A percentile compares a stretch with the other conserved stretches of the same genome.
Conservation (phyloP, 2,329 filamentous ascomycete genomes). For the Trichoderma polysporum region DNA sequence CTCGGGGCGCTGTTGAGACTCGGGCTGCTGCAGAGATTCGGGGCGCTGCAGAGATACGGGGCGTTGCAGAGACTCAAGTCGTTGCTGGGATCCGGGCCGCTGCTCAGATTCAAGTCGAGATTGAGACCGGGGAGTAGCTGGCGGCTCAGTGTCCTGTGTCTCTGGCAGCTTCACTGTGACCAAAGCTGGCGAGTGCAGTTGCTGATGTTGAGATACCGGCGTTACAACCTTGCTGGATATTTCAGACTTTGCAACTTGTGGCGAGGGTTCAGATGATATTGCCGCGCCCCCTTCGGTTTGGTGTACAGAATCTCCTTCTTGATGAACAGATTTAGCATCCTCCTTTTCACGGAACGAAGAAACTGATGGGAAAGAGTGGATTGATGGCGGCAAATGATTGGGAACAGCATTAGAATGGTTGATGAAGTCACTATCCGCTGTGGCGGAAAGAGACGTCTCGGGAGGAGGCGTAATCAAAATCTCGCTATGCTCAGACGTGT, state of each 20-base stretch:
- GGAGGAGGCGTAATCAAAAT: slow-evolving; percentile 8
- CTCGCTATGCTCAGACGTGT: background rate
- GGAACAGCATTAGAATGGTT: background rate
- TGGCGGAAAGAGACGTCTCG: background rate
- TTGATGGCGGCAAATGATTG: background rate
- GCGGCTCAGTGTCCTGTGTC: background rate
- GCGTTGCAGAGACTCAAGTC: background rate
- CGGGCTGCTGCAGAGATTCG: background rate
- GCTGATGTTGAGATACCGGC: background rate
- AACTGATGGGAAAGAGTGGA: slow-evolving; percentile 17
- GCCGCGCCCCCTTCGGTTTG: background rate
- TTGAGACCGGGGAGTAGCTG: background rate
- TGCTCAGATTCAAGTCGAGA: background rate
- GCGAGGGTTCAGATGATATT: slow-evolving; percentile 9
- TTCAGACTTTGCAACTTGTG: slow-evolving; percentile 3
- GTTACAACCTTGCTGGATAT: background rate
- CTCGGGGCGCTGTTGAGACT: background rate
- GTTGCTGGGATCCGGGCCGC: background rate
- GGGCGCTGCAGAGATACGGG: background rate
- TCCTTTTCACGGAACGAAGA: slow-evolving; percentile 3
- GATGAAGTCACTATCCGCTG: background rate
- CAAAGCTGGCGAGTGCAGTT: background rate
- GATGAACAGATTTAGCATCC: background rate
- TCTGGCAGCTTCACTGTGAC: background rate
- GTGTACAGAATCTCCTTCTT: background rate